Base-by-base conservation (phyloP, 305 asterid species). In the Salvia sclarea region DNA sequence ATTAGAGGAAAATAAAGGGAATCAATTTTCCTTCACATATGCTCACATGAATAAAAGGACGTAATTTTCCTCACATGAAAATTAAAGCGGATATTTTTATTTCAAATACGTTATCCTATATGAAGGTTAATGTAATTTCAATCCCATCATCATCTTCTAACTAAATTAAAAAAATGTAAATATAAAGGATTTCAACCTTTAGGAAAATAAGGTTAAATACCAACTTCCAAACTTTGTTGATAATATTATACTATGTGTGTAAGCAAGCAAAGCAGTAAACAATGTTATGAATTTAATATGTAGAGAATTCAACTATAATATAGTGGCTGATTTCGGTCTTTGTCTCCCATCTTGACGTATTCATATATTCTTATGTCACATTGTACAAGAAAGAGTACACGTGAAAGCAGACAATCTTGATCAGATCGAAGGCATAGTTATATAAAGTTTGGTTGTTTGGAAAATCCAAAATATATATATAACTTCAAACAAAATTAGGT, bases 391-490 rank as follows among this genome's bases (percentile, higher is more conserved):
- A 54, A 54, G 37, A 25, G 60, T 54, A 54, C 60, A 54, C 20
- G 38, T 54, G 60, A 54, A 53, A 54, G 21, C 37, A 25, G 60
- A 54, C 40, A 54, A 54, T 54, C 60, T 24, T n/a, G 60, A 54
- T n/a, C 37, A 25, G 58, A 12, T 22, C 35, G 17, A 52, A 52
- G 33, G 10, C 24, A 47, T 16, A 5, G 6, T 17, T 17, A 16
- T 3, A 47, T 17, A 16, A 4, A 47, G 13, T 7, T 48, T 44
- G 21, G 1, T 44, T 14, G 21, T 45, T 16, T 45, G 53, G 24
- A 45, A 45, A 45, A 14, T 45, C 24, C 22, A 45, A 45, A 16
- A 45, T 44, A 5, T 14, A 45, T 6, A 45, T 44, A 5, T 14
- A 44, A 7, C 9, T 35, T 37, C 8, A 3, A 37, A 37, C 2